Conservation (phyloP, 345 rosid species). For the Syzygium aromaticum region DNA sequence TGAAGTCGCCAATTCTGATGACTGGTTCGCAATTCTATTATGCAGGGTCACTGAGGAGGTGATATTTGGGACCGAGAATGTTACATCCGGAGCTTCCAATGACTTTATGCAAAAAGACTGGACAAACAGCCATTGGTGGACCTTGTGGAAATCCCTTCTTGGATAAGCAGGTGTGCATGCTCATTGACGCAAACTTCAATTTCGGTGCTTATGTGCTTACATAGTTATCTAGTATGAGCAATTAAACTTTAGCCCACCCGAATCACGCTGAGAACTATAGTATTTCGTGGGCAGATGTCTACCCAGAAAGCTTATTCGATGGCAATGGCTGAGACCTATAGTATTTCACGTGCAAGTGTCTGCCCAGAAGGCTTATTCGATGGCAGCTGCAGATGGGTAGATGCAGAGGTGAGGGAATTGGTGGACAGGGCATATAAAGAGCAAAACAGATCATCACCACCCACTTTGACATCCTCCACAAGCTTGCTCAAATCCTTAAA, state of each 20-base stretch:
- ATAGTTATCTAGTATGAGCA: background rate
- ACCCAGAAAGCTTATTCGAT: slow-evolving; percentile 93
- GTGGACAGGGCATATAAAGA: slow-evolving; percentile 67
- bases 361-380: slow-evolving; percentile 86
- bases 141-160: slow-evolving; percentile 95
- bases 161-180: slow-evolving; percentile 51
- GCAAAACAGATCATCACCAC: slow-evolving; percentile 59
- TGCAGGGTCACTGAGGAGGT: slow-evolving; percentile 93
- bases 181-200: background rate
- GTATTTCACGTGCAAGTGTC: slow-evolving; percentile 45
- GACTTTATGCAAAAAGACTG: slow-evolving; percentile 99
- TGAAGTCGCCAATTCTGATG: background rate
- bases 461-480: slow-evolving; percentile 65
- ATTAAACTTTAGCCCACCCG: background rate
- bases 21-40: background rate
- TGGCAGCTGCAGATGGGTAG: slow-evolving; percentile 95
- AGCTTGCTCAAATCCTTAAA: slow-evolving; percentile 72
- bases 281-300: slow-evolving; percentile 48
- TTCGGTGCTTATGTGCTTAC: background rate
- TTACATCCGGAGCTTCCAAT: slow-evolving; percentile 96
- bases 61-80: slow-evolving; percentile 81
- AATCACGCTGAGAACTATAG: background rate
- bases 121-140: slow-evolving; percentile 90
- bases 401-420: slow-evolving; percentile 76
- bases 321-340: slow-evolving; percentile 45